phyloP scores from a whole-genome alignment of 441 rosid genomes.

The Erodium moschatum region DNA sequence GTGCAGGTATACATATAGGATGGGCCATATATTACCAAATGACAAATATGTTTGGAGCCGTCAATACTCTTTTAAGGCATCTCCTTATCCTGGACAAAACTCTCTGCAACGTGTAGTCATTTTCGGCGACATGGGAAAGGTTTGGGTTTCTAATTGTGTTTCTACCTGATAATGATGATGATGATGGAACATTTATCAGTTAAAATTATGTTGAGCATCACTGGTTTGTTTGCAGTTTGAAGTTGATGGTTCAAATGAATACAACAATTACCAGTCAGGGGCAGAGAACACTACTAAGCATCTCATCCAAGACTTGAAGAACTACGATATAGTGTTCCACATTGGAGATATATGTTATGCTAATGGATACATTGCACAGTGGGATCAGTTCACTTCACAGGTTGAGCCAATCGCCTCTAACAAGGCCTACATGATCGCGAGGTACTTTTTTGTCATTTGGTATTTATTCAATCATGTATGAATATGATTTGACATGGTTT shows the following conservation, averaged over 20 bases:
- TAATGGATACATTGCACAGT: slow-evolving; percentile 84
- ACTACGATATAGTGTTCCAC: slow-evolving; percentile 72
- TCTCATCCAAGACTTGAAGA: slow-evolving; percentile 50
- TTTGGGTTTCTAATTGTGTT: slow-evolving; percentile 18
- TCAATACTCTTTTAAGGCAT: slow-evolving; percentile 52
- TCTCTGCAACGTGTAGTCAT: slow-evolving; percentile 65
- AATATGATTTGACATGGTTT: neutral
- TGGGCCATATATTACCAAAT: slow-evolving; percentile 53
- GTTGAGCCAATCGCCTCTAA: slow-evolving; percentile 72
- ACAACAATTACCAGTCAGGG: slow-evolving; percentile 76
- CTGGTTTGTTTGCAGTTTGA: slow-evolving; percentile 48
- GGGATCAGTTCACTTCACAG: slow-evolving; percentile 97
- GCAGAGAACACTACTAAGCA: slow-evolving; percentile 76
- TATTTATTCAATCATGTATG: no score
- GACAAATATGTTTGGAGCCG: slow-evolving; percentile 57
- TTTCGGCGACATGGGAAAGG: slow-evolving; percentile 97
- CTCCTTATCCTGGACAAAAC: slow-evolving; percentile 76
- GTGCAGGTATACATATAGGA: slow-evolving; percentile 55
- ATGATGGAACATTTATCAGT: neutral
- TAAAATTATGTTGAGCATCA: neutral
- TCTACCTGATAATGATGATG: no score
- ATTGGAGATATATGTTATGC: slow-evolving; percentile 76
- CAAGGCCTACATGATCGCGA: slow-evolving; percentile 76
- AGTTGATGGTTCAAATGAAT: slow-evolving; percentile 87
- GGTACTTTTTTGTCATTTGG: no score